Percentiles rank a stretch among this genome's conserved stretches.
Evolutionary conservation across 805 yeast genomes (phyloP).

Genomic region (Candida incommunis): DNA sequence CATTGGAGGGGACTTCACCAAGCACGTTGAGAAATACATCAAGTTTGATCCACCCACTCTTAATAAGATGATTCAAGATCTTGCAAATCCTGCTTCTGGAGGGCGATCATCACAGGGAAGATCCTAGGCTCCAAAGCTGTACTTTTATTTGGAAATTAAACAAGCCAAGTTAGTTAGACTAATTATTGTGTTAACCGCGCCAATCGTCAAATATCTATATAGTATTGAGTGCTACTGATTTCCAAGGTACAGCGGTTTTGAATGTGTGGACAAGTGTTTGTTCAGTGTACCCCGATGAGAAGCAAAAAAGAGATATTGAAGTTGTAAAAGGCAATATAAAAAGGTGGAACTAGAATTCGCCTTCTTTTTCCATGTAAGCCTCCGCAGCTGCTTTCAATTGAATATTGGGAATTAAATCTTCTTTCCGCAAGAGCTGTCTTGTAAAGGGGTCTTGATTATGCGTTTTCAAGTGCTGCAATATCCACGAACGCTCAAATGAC

Average conservation of each 20-base stretch:
- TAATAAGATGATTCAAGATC: background rate
- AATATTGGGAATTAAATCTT: conserved; percentile 28
- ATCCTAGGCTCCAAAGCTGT: no score
- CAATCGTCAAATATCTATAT: no score
- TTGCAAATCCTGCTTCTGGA: background rate
- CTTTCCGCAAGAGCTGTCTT: conserved; percentile 21
- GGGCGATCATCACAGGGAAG: background rate
- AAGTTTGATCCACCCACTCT: conserved; percentile 31
- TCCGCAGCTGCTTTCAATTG: conserved; percentile 27
- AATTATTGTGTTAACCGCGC: no score
- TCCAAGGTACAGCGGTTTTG: no score
- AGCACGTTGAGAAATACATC: conserved; percentile 56
- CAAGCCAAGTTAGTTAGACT: no score
- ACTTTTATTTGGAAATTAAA: no score
- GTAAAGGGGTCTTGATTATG: conserved; percentile 29
- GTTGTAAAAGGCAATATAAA: no score
- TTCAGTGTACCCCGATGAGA: no score
- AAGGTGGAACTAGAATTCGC: background rate
- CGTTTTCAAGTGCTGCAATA: conserved; percentile 24
- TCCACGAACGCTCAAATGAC: conserved; percentile 27
- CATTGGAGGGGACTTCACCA: conserved; percentile 52
- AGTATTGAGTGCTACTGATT: no score
- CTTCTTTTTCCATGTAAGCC: conserved; percentile 11
- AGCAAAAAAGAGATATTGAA: no score
- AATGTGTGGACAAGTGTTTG: no score